A percentile compares a stretch with the other conserved stretches of the same genome.
Conservation (phyloP, 73 alveolate species). For the Paraurostyla sp. region DNA sequence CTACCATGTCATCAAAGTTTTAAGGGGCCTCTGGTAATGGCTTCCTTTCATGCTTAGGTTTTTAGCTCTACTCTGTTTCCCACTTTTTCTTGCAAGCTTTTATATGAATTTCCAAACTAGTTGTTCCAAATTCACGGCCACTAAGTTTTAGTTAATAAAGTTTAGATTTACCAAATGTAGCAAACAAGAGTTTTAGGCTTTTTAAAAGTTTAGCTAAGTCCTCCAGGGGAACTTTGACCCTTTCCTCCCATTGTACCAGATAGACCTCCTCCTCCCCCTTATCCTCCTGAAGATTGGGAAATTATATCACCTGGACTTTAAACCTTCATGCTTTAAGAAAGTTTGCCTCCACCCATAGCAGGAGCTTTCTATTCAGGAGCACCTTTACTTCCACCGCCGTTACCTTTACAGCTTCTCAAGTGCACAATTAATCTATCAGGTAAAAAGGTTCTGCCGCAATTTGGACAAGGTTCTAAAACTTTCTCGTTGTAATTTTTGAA, state of each 20-base stretch:
- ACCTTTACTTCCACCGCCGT: neutral
- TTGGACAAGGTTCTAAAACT: slow-evolving; percentile 88
- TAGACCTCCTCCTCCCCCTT: slow-evolving; percentile 10
- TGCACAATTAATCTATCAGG: slow-evolving; percentile 92
- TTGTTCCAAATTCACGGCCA: slow-evolving; percentile 66
- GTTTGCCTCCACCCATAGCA: neutral
- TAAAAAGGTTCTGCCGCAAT: slow-evolving; percentile 92
- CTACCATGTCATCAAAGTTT: slow-evolving; percentile 47
- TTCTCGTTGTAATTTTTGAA: slow-evolving; percentile 83
- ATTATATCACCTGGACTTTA: slow-evolving; percentile 19
- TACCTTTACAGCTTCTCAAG: slow-evolving; percentile 80
- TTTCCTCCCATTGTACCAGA: slow-evolving; percentile 9
- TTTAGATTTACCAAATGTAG: slow-evolving; percentile 67
- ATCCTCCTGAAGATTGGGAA: neutral
- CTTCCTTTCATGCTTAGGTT: slow-evolving; percentile 61
- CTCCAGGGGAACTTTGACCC: slow-evolving; percentile 26
- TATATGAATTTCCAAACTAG: slow-evolving; percentile 48
- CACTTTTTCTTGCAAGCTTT: slow-evolving; percentile 62
- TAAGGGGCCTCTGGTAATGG: slow-evolving; percentile 65
- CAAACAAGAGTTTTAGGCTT: slow-evolving; percentile 73
- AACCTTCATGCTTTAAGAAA: slow-evolving; percentile 36
- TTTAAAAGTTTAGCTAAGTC: slow-evolving; percentile 36
- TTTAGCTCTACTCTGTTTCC: slow-evolving; percentile 44
- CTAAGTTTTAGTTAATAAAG: neutral
- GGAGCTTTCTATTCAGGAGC: neutral